Base-by-base conservation (phyloP, 2,329 filamentous ascomycete genomes). In the Hymenoscyphus albidus region DNA sequence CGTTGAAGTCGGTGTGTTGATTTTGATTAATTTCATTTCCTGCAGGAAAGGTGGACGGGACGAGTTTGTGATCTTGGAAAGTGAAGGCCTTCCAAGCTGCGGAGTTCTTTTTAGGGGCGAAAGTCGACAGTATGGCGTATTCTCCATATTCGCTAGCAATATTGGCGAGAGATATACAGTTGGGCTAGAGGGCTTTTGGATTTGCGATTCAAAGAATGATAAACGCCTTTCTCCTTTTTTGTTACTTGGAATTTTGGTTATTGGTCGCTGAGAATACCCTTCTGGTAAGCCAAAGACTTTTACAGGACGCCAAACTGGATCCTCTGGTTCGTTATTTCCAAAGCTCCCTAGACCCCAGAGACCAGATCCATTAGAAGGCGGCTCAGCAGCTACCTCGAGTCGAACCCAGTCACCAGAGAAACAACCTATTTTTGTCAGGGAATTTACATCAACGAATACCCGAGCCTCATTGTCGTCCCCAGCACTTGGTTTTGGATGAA, bases 351-450 rank as follows among this genome's bases (percentile, higher is more conserved):
- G 80, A 1, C 88, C 88, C 79, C 88, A 90, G 0, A 83, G 80
- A 60, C 84, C 90, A 69, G 86, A 85, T 18, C 82, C 90, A 75
- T 86, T 89, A 16, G 81, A 79, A 27, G 85, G 89, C 65, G 91
- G 90, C 74, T 93, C 91, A 69, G 90, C 84, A 0, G 91, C 85
- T 5, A 86, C 83, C 77, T 97, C 92, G 12, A 97, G 82, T 27
- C 90, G 88, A 12, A 97, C 92, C 95, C 95, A 99, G 74, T 99
- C 95, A 38, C 95, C 95, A 0, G 94, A 98, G 75, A 99, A 99
- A 76, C 94, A 98, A 16, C 94, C 93, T 62, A 99, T 89, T 70
- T 93, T 93, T 14, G 92, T 89, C 22, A 99, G 78, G 1, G 92
- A 91, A 64, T 86, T 88, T 7, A 96, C 89, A 71, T 97, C 93